Percentiles rank a stretch among this genome's conserved stretches.
phyloP scores from a whole-genome alignment of 2,329 filamentous ascomycete genomes.

The Calycina marina region DNA sequence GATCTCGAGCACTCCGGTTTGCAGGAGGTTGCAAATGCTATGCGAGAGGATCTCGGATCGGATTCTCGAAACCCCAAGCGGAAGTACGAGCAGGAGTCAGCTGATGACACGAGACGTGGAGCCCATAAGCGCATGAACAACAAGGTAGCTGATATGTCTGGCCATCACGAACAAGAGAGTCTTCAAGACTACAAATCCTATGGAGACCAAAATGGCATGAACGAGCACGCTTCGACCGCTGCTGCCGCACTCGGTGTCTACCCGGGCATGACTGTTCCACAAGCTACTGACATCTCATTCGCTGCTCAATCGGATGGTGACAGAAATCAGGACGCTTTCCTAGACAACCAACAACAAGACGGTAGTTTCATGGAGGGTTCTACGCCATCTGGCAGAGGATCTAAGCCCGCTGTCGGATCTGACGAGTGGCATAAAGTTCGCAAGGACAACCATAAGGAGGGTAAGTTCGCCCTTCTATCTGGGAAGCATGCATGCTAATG shows the following conservation, averaged over 20 bases:
- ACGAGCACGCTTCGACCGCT: conserved; percentile 36
- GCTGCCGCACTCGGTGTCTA: conserved; percentile 38
- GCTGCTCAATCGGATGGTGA: conserved; percentile 29
- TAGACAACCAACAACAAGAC: conserved; percentile 22
- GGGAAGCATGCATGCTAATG: conserved; percentile 13
- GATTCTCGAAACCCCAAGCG: conserved; percentile 19
- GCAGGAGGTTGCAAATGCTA: conserved; percentile 24
- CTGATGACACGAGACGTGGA: conserved; percentile 21
- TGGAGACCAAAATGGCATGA: conserved; percentile 37
- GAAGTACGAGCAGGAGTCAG: conserved; percentile 23
- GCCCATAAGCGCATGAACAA: conserved; percentile 22
- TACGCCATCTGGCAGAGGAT: conserved; percentile 21
- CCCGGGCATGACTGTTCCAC: conserved; percentile 38
- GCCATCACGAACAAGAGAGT: conserved; percentile 17
- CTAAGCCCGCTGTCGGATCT: conserved; percentile 83
- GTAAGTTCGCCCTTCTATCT: conserved; percentile 32
- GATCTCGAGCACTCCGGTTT: conserved; percentile 23
- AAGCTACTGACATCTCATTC: conserved; percentile 38
- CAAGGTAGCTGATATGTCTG: conserved; percentile 6
- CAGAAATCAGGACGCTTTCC: conserved; percentile 24
- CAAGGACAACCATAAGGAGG: conserved; percentile 98
- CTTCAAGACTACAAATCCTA: conserved; percentile 25
- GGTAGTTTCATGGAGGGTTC: conserved; percentile 26
- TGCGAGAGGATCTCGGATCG: conserved; percentile 20
- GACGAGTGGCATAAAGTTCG: conserved; percentile 97